Conservation (phyloP, 73 alveolate species). For the Blepharisma japonicum region DNA sequence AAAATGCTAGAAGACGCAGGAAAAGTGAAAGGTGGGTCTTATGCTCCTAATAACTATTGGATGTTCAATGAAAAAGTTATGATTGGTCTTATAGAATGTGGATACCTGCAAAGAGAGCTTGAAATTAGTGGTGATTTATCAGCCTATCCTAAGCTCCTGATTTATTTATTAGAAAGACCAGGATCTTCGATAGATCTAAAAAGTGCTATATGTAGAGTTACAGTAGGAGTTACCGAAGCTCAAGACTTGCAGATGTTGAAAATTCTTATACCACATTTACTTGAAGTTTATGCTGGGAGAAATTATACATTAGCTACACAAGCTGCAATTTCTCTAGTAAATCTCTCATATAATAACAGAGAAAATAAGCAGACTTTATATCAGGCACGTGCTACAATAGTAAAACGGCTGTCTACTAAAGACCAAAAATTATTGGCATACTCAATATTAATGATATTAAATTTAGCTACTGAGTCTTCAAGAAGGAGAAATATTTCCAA, state of each 20-base stretch:
- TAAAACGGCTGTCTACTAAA: not conserved
- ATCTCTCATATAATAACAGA: not conserved
- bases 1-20: not conserved
- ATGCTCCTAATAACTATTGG: not conserved
- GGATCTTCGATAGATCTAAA: not conserved
- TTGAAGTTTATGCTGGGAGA: not conserved
- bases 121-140: constrained; percentile 16
- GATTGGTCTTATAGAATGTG: constrained; percentile 45
- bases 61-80: constrained; percentile 44
- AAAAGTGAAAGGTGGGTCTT: not conserved
- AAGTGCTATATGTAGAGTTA: constrained; percentile 19
- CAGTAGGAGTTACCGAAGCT: not conserved
- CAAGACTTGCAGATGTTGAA: not conserved
- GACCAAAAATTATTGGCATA: constrained; percentile 13
- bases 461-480: constrained; percentile 23
- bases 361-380: constrained; percentile 23
- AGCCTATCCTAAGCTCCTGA: constrained; percentile 1
- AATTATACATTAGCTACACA: constrained; percentile 15
- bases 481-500: not conserved
- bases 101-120: constrained; percentile 46
- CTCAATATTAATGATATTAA: not conserved
- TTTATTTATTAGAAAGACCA: not conserved
- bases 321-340: constrained; percentile 24
- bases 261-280: not conserved
- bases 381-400: not conserved